Percentiles rank a stretch among this genome's conserved stretches.
Conservation (phyloP, 2,329 filamentous ascomycete genomes). For the Bisporella sp. region DNA sequence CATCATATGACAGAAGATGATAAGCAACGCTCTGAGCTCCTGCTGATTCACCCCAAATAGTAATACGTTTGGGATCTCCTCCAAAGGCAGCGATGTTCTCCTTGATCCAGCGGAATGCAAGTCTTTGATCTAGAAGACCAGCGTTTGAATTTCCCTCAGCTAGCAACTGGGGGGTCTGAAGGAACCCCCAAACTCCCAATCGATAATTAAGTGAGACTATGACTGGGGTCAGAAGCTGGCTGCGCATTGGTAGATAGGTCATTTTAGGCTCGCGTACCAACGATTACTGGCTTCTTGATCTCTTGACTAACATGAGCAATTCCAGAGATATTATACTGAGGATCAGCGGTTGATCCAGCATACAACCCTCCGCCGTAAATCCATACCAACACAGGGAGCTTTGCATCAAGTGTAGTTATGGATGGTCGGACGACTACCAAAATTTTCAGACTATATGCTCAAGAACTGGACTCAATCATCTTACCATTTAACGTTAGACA, state of each 20-base stretch:
- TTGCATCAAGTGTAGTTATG: slow-evolving; percentile 18
- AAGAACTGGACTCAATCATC: too few relatives aligned
- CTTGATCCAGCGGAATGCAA: slow-evolving; percentile 49
- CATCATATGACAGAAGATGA: slow-evolving; percentile 48
- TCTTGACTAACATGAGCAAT: slow-evolving; percentile 48
- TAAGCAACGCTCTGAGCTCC: slow-evolving; percentile 48
- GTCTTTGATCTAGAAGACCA: slow-evolving; percentile 54
- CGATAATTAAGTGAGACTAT: slow-evolving; percentile 51
- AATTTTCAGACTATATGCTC: background rate
- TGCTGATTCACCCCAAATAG: slow-evolving; percentile 36
- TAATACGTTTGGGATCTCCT: slow-evolving; percentile 32
- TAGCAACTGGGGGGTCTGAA: slow-evolving; percentile 48
- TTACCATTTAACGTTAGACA: slow-evolving; percentile 36
- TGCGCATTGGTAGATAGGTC: slow-evolving; percentile 7
- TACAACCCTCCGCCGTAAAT: too few relatives aligned
- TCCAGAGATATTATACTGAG: slow-evolving; percentile 57
- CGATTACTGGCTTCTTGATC: slow-evolving; percentile 46
- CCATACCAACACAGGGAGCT: too few relatives aligned
- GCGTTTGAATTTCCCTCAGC: slow-evolving; percentile 54
- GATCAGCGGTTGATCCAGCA: slow-evolving; percentile 27
- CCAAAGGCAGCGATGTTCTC: slow-evolving; percentile 44
- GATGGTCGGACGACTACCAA: slow-evolving; percentile 34
- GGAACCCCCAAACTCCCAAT: slow-evolving; percentile 60
- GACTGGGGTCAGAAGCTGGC: too few relatives aligned
- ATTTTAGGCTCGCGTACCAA: slow-evolving; percentile 19